A percentile compares a stretch with the other conserved stretches of the same genome.
Conservation (phyloP, 2,329 filamentous ascomycete genomes). For the Fusarium staphyleae region DNA sequence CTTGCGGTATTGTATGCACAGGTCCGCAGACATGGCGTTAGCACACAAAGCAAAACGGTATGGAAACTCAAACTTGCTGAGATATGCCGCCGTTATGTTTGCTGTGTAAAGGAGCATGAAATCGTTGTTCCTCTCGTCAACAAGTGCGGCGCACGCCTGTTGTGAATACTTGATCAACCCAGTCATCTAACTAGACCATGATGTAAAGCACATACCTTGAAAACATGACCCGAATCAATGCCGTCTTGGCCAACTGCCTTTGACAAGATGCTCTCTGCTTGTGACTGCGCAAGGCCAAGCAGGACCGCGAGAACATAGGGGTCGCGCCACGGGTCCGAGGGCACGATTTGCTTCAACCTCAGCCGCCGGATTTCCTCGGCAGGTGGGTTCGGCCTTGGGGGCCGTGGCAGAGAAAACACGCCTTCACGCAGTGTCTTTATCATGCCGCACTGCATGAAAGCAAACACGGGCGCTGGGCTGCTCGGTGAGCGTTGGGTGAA, state of each 20-base stretch:
- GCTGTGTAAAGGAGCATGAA: constrained; percentile 35
- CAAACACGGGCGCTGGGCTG: constrained; percentile 23
- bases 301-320: constrained; percentile 38
- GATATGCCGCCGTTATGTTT: constrained; percentile 22
- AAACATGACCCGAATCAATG: background rate
- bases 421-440: constrained; percentile 29
- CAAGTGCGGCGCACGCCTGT: constrained; percentile 27
- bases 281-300: constrained; percentile 35
- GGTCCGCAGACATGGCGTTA: background rate
- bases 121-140: constrained; percentile 30
- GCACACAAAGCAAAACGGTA: constrained; percentile 1
- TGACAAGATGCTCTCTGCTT: constrained; percentile 18
- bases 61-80: constrained; percentile 38
- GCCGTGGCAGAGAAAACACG: constrained; percentile 25
- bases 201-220: constrained; percentile 22
- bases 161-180: background rate
- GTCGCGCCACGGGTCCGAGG: constrained; percentile 29
- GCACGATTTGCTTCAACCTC: constrained; percentile 31
- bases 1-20: constrained; percentile 18
- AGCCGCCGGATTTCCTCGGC: constrained; percentile 21
- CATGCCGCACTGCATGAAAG: constrained; percentile 36
- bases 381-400: constrained; percentile 26
- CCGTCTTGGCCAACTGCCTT: background rate
- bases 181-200: no score
- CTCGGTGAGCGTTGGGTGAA: constrained; percentile 22